Evolutionary conservation across 257 asterid species (phyloP).

Genomic region (Parsonsia alboflavescens): DNA sequence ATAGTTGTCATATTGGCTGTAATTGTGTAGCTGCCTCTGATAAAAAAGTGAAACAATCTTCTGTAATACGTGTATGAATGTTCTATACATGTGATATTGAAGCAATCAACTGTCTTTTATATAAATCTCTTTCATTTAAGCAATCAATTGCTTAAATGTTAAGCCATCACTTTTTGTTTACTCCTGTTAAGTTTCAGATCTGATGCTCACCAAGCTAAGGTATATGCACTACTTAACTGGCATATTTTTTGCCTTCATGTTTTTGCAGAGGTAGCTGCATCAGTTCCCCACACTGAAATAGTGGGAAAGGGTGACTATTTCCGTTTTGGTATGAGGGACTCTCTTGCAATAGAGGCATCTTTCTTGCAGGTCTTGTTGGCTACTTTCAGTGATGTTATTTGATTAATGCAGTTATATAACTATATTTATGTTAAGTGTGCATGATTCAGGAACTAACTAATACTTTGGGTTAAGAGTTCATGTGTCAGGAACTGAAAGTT

Average conservation of each 20-base stretch:
- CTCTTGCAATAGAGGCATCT: conserved; percentile 94
- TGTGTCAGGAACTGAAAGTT: not conserved
- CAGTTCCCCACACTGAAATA: conserved; percentile 70
- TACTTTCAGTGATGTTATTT: conserved; percentile 3
- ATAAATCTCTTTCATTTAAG: not conserved
- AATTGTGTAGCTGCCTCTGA: not conserved
- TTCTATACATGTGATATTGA: not conserved
- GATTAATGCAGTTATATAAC: not conserved
- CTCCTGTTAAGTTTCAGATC: not conserved
- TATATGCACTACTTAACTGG: not conserved
- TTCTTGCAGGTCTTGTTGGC: conserved; percentile 70
- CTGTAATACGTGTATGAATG: not conserved
- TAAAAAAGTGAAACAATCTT: not conserved
- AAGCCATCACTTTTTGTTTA: not conserved
- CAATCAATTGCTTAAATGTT: not conserved
- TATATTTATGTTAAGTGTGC: not conserved
- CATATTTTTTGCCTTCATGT: not conserved
- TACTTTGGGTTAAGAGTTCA: not conserved
- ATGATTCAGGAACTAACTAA: not conserved
- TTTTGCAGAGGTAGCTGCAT: conserved; percentile 73
- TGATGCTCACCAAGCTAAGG: not conserved
- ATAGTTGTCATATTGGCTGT: too few species aligned
- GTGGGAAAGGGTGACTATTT: conserved; percentile 92
- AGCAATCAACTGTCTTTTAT: not conserved
- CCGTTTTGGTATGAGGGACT: conserved; percentile 95